Conservation (phyloP, 768 basidiomycete species). For the Hericium erinaceus region DNA sequence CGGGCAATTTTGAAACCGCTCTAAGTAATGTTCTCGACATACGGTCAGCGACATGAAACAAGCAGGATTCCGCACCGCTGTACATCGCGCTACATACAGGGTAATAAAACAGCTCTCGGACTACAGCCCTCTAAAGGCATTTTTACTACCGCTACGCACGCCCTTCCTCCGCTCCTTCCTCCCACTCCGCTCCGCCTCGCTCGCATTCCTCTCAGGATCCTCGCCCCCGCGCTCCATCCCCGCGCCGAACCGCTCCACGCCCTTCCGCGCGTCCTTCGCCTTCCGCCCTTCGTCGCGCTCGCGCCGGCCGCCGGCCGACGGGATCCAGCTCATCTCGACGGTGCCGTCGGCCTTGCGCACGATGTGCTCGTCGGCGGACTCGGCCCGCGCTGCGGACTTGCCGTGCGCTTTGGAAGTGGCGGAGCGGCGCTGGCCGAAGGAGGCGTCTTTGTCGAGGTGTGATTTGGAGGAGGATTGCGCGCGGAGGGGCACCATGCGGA, state of each 20-base stretch:
- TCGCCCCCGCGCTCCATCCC: conserved; percentile 79
- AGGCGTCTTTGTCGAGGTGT: conserved; percentile 39
- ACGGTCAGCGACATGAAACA: no score
- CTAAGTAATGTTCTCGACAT: no score
- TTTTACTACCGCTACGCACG: conserved; percentile 85
- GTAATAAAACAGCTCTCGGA: no score
- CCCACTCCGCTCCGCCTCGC: conserved; percentile 67
- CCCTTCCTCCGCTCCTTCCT: conserved; percentile 70
- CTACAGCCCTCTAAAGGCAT: conserved; percentile 44
- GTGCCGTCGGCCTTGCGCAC: conserved; percentile 42
- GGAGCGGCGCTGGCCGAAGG: conserved; percentile 62
- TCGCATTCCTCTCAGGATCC: conserved; percentile 36
- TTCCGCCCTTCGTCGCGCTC: conserved; percentile 15
- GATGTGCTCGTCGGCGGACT: conserved; percentile 10
- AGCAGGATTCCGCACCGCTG: no score
- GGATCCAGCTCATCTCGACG: conserved; percentile 82
- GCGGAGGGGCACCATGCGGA: conserved; percentile 61
- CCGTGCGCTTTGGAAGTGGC: conserved; percentile 15
- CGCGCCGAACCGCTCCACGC: conserved; percentile 74
- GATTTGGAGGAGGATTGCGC: conserved; percentile 27
- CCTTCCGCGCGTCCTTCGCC: conserved; percentile 38
- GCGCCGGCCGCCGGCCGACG: conserved; percentile 26
- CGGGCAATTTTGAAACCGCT: no score
- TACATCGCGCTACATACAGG: no score
- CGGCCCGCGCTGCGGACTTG: background rate